Evolutionary conservation across 2,329 filamentous ascomycete genomes (phyloP).

Genomic region (Diaporthe australafricana): DNA sequence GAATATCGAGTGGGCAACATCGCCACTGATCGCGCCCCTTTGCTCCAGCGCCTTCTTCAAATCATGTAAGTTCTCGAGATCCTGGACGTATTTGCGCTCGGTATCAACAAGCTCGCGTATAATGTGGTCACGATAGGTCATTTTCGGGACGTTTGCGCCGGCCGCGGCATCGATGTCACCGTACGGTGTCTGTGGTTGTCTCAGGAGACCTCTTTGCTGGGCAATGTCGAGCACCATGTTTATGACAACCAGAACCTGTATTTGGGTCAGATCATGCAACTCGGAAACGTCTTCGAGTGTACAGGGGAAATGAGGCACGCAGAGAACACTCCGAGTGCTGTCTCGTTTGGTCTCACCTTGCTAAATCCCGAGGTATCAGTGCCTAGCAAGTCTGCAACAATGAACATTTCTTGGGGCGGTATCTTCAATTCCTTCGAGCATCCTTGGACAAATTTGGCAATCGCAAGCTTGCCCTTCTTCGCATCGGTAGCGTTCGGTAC

Average conservation of each 20-base stretch:
- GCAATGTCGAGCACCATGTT: slow-evolving; percentile 92
- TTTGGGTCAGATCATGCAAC: slow-evolving; percentile 10
- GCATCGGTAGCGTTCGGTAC: slow-evolving; percentile 65
- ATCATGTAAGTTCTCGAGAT: slow-evolving; percentile 92
- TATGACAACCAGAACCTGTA: slow-evolving; percentile 86
- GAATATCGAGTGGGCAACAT: slow-evolving; percentile 94
- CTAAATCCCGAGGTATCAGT: slow-evolving; percentile 98
- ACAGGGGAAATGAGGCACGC: neutral
- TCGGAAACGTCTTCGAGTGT: slow-evolving; percentile 2
- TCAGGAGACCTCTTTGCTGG: slow-evolving; percentile 80
- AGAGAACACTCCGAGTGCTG: neutral
- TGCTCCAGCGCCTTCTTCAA: slow-evolving; percentile 92
- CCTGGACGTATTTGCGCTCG: slow-evolving; percentile 97
- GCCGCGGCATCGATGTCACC: slow-evolving; percentile 43
- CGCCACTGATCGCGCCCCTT: slow-evolving; percentile 87
- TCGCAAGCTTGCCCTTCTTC: slow-evolving; percentile 86
- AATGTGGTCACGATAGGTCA: slow-evolving; percentile 85
- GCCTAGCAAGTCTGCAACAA: slow-evolving; percentile 90
- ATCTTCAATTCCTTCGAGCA: slow-evolving; percentile 87
- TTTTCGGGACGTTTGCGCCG: slow-evolving; percentile 70
- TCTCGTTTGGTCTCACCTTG: slow-evolving; percentile 68
- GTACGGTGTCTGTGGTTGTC: slow-evolving; percentile 62
- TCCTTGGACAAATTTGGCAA: slow-evolving; percentile 92
- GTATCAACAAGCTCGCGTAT: slow-evolving; percentile 93
- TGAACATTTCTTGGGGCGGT: slow-evolving; percentile 85